These are phyloP conservation scores for Hondaea fermentalgiana DNA, from an alignment of 108 stramenopile genomes.

Conservation along the genomic window DNA sequence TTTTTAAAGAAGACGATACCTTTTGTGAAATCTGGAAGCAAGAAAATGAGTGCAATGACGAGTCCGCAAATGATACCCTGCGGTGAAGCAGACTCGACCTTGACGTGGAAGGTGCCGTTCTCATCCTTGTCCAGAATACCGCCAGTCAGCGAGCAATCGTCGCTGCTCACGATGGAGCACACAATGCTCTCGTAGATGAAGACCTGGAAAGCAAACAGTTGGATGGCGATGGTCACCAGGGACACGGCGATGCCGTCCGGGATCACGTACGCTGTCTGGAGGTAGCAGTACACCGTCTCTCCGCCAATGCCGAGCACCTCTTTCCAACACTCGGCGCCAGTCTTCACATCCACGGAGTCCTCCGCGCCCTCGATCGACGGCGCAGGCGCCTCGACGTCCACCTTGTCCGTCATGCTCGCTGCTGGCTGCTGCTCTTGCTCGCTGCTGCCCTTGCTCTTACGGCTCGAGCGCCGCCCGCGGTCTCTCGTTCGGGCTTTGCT, in stretches of 20 bases:
- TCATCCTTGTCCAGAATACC: background rate
- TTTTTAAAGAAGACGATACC: background rate
- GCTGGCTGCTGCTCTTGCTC: too few species aligned
- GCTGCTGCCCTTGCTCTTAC: too few species aligned
- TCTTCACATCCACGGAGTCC: background rate
- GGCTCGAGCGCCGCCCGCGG: too few species aligned
- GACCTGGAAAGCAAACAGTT: background rate
- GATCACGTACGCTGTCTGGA: background rate
- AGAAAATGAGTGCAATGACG: background rate
- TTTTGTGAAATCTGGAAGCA: background rate
- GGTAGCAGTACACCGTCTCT: background rate
- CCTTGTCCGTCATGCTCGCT: too few species aligned
- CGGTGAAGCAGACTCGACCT: background rate
- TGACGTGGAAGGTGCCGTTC: background rate
- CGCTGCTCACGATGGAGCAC: background rate
- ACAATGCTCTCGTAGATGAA: background rate
- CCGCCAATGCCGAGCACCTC: background rate
- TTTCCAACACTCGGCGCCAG: background rate
- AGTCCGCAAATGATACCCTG: background rate
- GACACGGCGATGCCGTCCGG: background rate
- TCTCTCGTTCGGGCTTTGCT: too few species aligned
- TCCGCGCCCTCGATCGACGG: too few species aligned
- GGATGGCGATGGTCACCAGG: background rate
- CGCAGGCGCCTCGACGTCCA: too few species aligned
- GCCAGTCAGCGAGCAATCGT: background rate